Conservation (phyloP, 1,139 yeast genomes). For the Geotrichum aggregatum region DNA sequence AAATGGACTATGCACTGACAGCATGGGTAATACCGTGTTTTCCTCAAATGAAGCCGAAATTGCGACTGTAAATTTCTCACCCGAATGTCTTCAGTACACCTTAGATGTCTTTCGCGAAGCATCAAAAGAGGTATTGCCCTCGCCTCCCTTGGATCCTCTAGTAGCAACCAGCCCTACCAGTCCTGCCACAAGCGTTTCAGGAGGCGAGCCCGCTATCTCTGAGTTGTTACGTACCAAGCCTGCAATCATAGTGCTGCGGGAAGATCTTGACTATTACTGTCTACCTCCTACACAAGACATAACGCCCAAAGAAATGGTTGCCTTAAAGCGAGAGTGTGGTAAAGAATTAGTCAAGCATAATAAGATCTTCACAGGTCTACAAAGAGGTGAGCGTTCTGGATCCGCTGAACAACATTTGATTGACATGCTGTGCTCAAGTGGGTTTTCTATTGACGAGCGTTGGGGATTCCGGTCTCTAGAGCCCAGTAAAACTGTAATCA, state of each 20-base stretch:
- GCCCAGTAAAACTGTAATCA: constrained; percentile 79
- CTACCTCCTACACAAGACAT: constrained; percentile 56
- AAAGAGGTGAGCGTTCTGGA: constrained; percentile 50
- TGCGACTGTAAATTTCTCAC: constrained; percentile 66
- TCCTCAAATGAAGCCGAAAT: constrained; percentile 43
- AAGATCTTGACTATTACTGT: constrained; percentile 90
- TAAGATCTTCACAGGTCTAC: constrained; percentile 68
- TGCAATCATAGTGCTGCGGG: constrained; percentile 85
- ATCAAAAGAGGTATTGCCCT: constrained; percentile 84
- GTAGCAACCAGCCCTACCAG: too few relatives aligned
- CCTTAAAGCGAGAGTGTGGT: constrained; percentile 69
- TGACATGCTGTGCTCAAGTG: constrained; percentile 90
- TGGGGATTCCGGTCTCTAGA: constrained; percentile 92
- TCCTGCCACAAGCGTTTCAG: neutral
- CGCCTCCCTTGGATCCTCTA: neutral
- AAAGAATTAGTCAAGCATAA: constrained; percentile 45
- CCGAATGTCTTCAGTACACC: constrained; percentile 79
- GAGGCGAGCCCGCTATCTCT: constrained; percentile 38
- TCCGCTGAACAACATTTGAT: constrained; percentile 93
- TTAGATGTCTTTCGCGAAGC: constrained; percentile 58
- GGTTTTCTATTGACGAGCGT: constrained; percentile 59
- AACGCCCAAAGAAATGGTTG: constrained; percentile 45
- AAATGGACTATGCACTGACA: constrained; percentile 63
- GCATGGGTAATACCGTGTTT: constrained; percentile 84
- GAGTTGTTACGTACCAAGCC: constrained; percentile 75